Evolutionary conservation across 371 early-diverging fungal species (phyloP).

Genomic region (Rhizopus stolonifer): DNA sequence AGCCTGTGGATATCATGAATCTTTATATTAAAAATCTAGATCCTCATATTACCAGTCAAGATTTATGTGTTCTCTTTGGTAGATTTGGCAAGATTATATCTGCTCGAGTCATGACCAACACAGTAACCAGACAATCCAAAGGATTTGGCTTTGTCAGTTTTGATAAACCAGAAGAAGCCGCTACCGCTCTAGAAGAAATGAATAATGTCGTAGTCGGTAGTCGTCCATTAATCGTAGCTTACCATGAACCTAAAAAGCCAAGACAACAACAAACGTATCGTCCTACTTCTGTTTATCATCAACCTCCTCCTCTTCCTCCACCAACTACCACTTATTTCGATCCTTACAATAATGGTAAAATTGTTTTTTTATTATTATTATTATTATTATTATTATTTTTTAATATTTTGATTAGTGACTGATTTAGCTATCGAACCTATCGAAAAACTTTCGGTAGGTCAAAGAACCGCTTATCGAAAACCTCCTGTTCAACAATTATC

Average conservation of each 20-base stretch:
- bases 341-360: background rate
- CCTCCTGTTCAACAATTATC: slow-evolving; percentile 36
- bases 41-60: slow-evolving; percentile 38
- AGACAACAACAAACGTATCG: slow-evolving; percentile 8
- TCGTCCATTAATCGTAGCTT: slow-evolving; percentile 32
- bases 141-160: slow-evolving; percentile 50
- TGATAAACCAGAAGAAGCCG: slow-evolving; percentile 38
- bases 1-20: slow-evolving; percentile 36
- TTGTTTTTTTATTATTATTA: background rate
- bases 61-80: slow-evolving; percentile 38
- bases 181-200: slow-evolving; percentile 36
- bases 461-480: slow-evolving; percentile 19
- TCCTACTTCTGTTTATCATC: background rate
- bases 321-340: background rate
- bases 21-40: slow-evolving; percentile 56
- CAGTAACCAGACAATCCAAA: slow-evolving; percentile 40
- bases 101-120: slow-evolving; percentile 47
- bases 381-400: background rate
- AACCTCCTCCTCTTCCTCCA: background rate
- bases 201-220: slow-evolving; percentile 24
- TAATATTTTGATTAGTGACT: slow-evolving; percentile 39
- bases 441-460: slow-evolving; percentile 36
- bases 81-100: slow-evolving; percentile 49
- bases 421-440: slow-evolving; percentile 28
- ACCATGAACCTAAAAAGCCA: slow-evolving; percentile 40